Base-by-base conservation (phyloP, 2,329 filamentous ascomycete species). In the Diaporthe helianthi region DNA sequence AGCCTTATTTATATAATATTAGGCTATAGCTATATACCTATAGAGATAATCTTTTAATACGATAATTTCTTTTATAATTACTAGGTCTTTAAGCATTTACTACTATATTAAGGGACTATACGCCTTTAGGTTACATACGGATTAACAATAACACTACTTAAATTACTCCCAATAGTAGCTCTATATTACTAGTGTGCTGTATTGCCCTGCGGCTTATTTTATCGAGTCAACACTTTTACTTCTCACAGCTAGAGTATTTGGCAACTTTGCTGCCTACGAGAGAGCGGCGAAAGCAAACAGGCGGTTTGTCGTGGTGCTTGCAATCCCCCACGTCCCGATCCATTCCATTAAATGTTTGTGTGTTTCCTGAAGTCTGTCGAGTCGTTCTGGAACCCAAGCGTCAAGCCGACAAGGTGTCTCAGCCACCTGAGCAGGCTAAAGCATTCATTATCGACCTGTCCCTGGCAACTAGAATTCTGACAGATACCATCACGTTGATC, bases 401-500 rank as follows among this genome's bases (percentile, higher is more conserved):
- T 60, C 26, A n/a, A 46, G 38, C 55, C 55, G 55, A 60, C 55
- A 41, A 46, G 55, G 55, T 60, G 55, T 26, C 38, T 60, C 38
- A 60, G 26, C 55, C 55, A n/a, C n/a, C n/a, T n/a, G n/a, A n/a
- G n/a, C n/a, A 60, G 26, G 38, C 55, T 2, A 60, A 60, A 31
- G 55, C 55, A 12, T 60, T 60, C 55, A 60, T 60, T 31, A 46
- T 44, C 38, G 55, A 60, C 38, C 55, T 60, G 17, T 60, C 55
- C 3, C 17, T 60, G 4, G 55, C 55, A 4, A n/a, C n/a, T n/a
- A n/a, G n/a, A n/a, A 60, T 60, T 12, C 19, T 60, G 24, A 60
- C 55, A 5, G 55, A 60, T 46, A 17, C 55, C 38, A 36, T 60
- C 38, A 60, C 46, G 17, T 26, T 60, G 10, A 24, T 60, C 19